Base-by-base conservation (phyloP, 805 yeast genomes). In the Yarrowia sp. region DNA sequence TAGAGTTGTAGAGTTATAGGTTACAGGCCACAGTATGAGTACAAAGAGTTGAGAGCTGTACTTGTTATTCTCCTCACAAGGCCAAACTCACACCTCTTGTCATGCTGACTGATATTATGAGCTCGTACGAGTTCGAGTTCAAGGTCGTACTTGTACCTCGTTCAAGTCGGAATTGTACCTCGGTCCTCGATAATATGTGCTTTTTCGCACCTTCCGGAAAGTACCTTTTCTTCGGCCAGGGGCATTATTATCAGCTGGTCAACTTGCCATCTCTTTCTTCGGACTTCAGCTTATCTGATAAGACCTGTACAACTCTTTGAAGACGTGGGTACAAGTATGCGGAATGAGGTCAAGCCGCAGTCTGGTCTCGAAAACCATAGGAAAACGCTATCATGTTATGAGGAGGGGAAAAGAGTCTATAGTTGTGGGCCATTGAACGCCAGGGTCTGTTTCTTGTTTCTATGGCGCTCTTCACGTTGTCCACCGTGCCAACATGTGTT, bases 331-430 rank as follows among this genome's bases (percentile, higher is more conserved):
- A n/a, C n/a, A n/a, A n/a, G n/a, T n/a, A 36, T 34, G 55, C 56
- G 40, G 30, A 13, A 50, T 34, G 56, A 50, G 30, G 30, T 50
- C 56, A 50, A 34, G 40, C 30, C 53, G 30, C 53, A 49, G 30
- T 10, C 14, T 3, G 46, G 49, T 2, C 30, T 44, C 2, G 9
- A 2, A 10, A 5, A 19, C 13, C n/a, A 14, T 8, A n/a, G 33
- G 19, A 33, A 46, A 24, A 46, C 50, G 38, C 36, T 30, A 47
- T 47, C 36, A 47, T 5, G 52, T 7, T 24, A 30, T 36, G 38
- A 19, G 52, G 15, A 6, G 19, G 10, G 19, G 44, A 40, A 15
- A 34, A 6, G 10, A 33, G n/a, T 9, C 20, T 30, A 13, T 20
- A n/a, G n/a, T 9, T 9, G 13, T 24, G 52, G 34, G 20, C 19